Percentiles rank a stretch among this genome's conserved stretches.
Evolutionary conservation across 257 asterid species (phyloP).

Genomic region (Solanum sitiens): DNA sequence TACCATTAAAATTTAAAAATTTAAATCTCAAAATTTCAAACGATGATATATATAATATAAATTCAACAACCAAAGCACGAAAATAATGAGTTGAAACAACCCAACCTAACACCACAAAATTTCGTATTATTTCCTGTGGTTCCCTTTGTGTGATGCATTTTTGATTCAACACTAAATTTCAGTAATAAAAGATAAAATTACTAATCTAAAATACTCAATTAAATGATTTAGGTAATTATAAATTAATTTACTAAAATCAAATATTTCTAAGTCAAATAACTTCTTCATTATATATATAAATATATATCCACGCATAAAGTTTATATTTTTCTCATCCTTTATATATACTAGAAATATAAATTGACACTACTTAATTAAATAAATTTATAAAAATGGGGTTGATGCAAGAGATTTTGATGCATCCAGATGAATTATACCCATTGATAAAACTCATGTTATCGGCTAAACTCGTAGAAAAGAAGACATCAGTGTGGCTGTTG

Average conservation of each 20-base stretch:
- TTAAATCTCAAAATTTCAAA: neutral
- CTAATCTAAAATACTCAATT: neutral
- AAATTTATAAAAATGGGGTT: neutral
- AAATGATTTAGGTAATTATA: too few relatives aligned
- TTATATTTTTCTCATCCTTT: neutral
- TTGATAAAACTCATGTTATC: slow-evolving; percentile 65
- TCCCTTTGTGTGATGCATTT: neutral
- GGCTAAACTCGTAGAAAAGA: slow-evolving; percentile 34
- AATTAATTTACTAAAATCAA: too few relatives aligned
- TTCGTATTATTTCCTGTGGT: neutral
- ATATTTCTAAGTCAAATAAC: neutral
- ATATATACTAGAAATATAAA: too few relatives aligned
- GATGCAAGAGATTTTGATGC: slow-evolving; percentile 54
- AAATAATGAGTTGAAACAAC: neutral
- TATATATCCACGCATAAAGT: neutral
- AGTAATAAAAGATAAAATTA: too few relatives aligned
- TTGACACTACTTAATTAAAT: neutral
- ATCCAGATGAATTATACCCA: slow-evolving; percentile 83
- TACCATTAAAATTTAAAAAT: too few relatives aligned
- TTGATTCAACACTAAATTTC: too few relatives aligned
- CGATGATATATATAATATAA: too few relatives aligned
- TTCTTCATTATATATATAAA: neutral
- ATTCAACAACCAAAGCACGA: neutral
- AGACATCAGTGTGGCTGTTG: slow-evolving; percentile 55
- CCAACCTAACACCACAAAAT: neutral